Percentiles rank a stretch among this genome's conserved stretches.
Evolutionary conservation across 768 basidiomycete species (phyloP).

Genomic region (Lactarius indigo): DNA sequence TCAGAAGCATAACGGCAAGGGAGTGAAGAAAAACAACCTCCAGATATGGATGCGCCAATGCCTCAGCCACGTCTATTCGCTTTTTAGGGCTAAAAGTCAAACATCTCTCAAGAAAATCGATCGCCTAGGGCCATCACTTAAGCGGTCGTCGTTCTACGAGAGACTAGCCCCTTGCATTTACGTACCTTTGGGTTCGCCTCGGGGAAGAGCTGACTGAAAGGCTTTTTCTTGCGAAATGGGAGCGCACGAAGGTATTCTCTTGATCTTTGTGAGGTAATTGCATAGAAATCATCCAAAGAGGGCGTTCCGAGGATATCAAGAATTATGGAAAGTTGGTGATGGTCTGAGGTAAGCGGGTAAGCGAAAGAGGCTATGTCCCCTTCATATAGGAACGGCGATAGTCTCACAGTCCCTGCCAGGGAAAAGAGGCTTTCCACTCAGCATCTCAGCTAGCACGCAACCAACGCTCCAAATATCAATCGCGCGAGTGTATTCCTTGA

Average conservation of each 20-base stretch:
- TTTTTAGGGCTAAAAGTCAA: slow-evolving; percentile 84
- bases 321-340: slow-evolving; percentile 90
- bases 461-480: slow-evolving; percentile 89
- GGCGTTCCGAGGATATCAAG: slow-evolving; percentile 92
- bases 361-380: background rate
- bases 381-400: slow-evolving; percentile 4
- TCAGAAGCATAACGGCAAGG: background rate
- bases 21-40: slow-evolving; percentile 45
- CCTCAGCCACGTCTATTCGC: slow-evolving; percentile 84
- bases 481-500: slow-evolving; percentile 89
- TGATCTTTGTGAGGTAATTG: slow-evolving; percentile 75
- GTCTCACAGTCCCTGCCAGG: slow-evolving; percentile 88
- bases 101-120: slow-evolving; percentile 76
- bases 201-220: slow-evolving; percentile 67
- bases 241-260: slow-evolving; percentile 87
- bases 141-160: background rate
- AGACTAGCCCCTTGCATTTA: slow-evolving; percentile 11
- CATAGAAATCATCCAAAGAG: slow-evolving; percentile 91
- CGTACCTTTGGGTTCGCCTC: slow-evolving; percentile 65
- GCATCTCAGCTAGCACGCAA: slow-evolving; percentile 88
- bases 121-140: slow-evolving; percentile 42
- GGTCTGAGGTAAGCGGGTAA: slow-evolving; percentile 51
- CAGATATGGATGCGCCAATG: slow-evolving; percentile 86
- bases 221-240: slow-evolving; percentile 78
- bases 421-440: slow-evolving; percentile 88